These are phyloP conservation scores for Trifolium pratense DNA, from an alignment of 306 rosid genomes.

Conservation along the genomic window DNA sequence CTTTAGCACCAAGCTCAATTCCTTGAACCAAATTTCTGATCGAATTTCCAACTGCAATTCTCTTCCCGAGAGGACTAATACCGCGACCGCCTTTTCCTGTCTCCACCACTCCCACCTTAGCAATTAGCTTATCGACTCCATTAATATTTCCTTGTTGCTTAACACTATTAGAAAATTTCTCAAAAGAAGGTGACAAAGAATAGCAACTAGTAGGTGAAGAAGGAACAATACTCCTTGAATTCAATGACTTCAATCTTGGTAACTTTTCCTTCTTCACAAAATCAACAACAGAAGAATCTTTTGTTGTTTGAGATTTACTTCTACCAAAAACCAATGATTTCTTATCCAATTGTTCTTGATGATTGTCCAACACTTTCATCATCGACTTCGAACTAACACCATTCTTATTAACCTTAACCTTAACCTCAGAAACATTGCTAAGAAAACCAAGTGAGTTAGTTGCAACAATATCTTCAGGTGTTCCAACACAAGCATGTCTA, in stretches of 20 bases:
- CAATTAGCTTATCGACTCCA: constrained; percentile 49
- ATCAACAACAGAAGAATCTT: constrained; percentile 48
- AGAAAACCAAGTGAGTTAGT: constrained; percentile 81
- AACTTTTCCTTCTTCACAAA: constrained; percentile 74
- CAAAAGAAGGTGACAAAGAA: constrained; percentile 84
- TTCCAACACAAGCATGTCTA: constrained; percentile 91
- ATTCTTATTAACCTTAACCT: constrained; percentile 23
- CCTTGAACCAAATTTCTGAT: constrained; percentile 77
- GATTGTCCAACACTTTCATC: constrained; percentile 49
- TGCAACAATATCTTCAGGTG: constrained; percentile 92
- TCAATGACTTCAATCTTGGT: constrained; percentile 69
- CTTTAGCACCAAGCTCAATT: constrained; percentile 91
- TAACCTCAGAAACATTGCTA: constrained; percentile 37
- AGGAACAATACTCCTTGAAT: constrained; percentile 75
- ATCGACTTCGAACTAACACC: constrained; percentile 52
- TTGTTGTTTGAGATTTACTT: constrained; percentile 59
- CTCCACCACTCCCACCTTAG: constrained; percentile 60
- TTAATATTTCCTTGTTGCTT: constrained; percentile 73
- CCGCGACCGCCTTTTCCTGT: constrained; percentile 58
- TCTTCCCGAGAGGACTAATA: constrained; percentile 64
- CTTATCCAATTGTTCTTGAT: constrained; percentile 65
- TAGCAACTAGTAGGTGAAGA: constrained; percentile 89
- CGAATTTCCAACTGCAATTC: constrained; percentile 56
- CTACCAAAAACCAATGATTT: constrained; percentile 49
- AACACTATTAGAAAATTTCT: constrained; percentile 77